A percentile compares a stretch with the other conserved stretches of the same genome.
phyloP scores from a whole-genome alignment of 306 rosid species.

The Gillenia trifoliata region DNA sequence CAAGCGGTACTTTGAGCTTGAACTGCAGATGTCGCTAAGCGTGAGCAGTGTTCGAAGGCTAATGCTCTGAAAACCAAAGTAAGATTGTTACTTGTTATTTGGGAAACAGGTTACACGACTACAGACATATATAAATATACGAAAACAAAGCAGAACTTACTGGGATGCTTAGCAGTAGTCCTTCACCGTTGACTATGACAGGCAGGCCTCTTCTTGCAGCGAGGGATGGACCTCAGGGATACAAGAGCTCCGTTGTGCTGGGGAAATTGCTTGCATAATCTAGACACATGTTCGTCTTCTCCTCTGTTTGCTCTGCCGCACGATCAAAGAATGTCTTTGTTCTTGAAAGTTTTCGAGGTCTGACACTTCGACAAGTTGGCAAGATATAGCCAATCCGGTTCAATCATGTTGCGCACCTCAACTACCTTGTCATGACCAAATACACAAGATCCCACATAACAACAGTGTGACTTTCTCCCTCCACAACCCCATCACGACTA shows the following conservation, averaged over 20 bases:
- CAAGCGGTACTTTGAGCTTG: slow-evolving; percentile 76
- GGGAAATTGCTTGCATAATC: slow-evolving; percentile 44
- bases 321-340: slow-evolving; percentile 1
- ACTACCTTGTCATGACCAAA: slow-evolving; percentile 24
- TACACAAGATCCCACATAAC: slow-evolving; percentile 33
- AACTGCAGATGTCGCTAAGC: slow-evolving; percentile 53
- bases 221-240: slow-evolving; percentile 60
- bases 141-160: slow-evolving; percentile 33
- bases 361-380: slow-evolving; percentile 43
- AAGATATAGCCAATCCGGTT: slow-evolving; percentile 89
- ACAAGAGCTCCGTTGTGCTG: slow-evolving; percentile 60
- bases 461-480: slow-evolving; percentile 17
- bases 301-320: slow-evolving; percentile 25
- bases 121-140: not conserved
- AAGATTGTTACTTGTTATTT: not conserved
- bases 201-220: slow-evolving; percentile 89
- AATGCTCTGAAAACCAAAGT: slow-evolving; percentile 48
- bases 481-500: slow-evolving; percentile 19
- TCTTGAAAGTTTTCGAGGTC: slow-evolving; percentile 26
- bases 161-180: slow-evolving; percentile 67
- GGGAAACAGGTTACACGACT: not conserved
- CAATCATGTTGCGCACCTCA: slow-evolving; percentile 67
- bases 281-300: slow-evolving; percentile 33
- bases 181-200: slow-evolving; percentile 59
- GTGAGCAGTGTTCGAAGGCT: slow-evolving; percentile 59